Evolutionary conservation across 2,329 filamentous ascomycete genomes (phyloP).

Genomic region (Coleophoma crateriformis): DNA sequence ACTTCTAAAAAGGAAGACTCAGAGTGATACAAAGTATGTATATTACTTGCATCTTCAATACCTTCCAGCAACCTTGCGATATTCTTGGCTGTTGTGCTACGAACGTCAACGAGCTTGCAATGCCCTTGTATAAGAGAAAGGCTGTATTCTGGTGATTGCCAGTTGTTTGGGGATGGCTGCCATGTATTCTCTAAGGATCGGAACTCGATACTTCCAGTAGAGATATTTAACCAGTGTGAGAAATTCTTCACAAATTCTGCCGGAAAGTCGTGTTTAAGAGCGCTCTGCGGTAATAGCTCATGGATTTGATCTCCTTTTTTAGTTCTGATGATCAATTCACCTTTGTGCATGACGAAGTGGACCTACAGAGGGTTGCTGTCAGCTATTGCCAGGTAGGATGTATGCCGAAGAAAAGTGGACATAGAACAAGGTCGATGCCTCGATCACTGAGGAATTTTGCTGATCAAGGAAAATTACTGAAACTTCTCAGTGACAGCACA

Average conservation of each 20-base stretch:
- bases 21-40: conserved; percentile 28
- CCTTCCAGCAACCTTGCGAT: conserved; percentile 28
- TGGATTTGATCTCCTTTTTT: background rate
- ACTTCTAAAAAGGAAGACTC: conserved; percentile 26
- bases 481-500: no score
- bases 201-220: conserved; percentile 14
- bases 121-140: conserved; percentile 13
- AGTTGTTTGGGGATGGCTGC: conserved; percentile 19
- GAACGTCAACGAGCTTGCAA: conserved; percentile 26
- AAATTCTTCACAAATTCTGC: conserved; percentile 26
- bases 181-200: conserved; percentile 21
- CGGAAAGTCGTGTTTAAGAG: conserved; percentile 4
- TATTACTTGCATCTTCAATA: conserved; percentile 29
- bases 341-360: conserved; percentile 15
- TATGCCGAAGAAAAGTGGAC: no score
- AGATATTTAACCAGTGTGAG: conserved; percentile 31
- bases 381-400: no score
- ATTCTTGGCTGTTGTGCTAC: conserved; percentile 26
- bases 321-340: conserved; percentile 21
- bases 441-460: no score
- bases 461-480: no score
- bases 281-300: background rate
- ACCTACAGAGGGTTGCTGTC: conserved; percentile 23
- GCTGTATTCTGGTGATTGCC: conserved; percentile 12
- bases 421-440: no score